Evolutionary conservation across 495 filamentous ascomycete genomes (phyloP).

Genomic region (Penicillium argentinense): DNA sequence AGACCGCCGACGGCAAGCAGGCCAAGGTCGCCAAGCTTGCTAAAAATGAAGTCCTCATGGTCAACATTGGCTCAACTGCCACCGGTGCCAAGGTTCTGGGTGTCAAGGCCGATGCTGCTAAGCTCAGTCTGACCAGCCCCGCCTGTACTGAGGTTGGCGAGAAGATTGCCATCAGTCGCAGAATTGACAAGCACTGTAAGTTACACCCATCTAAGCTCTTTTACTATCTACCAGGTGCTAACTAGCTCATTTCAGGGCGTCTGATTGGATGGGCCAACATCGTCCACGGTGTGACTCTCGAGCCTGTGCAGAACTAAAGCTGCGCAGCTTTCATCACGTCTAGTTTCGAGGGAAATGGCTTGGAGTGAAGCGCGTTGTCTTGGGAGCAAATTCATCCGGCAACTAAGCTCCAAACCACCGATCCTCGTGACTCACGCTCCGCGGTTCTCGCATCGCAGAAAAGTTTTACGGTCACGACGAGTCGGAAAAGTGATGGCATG

Average conservation of each 20-base stretch:
- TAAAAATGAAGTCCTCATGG: conserved; percentile 98
- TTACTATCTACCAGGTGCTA: not conserved
- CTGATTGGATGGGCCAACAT: conserved; percentile 97
- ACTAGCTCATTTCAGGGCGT: conserved; percentile 69
- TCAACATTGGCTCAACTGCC: conserved; percentile 96
- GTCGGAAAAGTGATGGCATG: conserved; percentile 32
- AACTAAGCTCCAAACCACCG: conserved; percentile 9
- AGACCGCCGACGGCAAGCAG: conserved; percentile 97
- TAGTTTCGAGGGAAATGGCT: conserved; percentile 10
- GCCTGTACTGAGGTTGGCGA: conserved; percentile 93
- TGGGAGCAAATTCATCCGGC: conserved; percentile 4
- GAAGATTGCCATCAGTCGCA: conserved; percentile 92
- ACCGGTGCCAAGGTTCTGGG: conserved; percentile 93
- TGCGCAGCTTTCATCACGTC: conserved; percentile 16
- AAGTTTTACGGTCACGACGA: conserved; percentile 38
- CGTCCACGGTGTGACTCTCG: conserved; percentile 56
- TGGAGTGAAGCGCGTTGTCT: conserved; percentile 6
- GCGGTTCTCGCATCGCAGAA: conserved; percentile 21
- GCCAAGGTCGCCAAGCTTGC: conserved; percentile 96
- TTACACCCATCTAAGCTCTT: not conserved
- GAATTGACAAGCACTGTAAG: conserved; percentile 76
- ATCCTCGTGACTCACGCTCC: conserved; percentile 20
- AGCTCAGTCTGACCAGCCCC: conserved; percentile 81
- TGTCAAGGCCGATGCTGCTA: conserved; percentile 96
- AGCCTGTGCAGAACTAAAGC: conserved; percentile 50